These are phyloP conservation scores for Acanthamoeba sp. DNA, from an alignment of 208 protist genomes.

Conservation along the genomic window DNA sequence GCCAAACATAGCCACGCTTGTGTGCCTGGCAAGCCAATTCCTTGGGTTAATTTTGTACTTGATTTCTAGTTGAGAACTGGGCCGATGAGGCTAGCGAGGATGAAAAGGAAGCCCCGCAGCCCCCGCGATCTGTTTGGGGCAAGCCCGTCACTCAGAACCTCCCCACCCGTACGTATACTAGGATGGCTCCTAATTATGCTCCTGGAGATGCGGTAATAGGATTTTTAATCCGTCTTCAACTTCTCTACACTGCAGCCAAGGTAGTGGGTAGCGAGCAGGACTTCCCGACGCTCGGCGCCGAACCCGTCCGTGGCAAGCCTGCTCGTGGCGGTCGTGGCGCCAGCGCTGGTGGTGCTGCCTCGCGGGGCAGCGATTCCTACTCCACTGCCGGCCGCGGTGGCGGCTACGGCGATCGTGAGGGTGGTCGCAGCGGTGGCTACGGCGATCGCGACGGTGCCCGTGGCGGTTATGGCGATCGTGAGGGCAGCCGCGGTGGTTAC, in stretches of 20 bases:
- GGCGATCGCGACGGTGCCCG: not conserved
- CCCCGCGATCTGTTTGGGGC: slow-evolving; percentile 23
- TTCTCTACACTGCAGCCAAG: not conserved
- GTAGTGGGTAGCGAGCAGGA: slow-evolving; percentile 1
- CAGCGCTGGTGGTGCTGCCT: not conserved
- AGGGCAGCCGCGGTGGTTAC: not conserved
- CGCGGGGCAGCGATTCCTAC: not conserved
- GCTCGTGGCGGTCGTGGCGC: not conserved
- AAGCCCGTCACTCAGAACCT: not conserved
- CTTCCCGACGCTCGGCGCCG: slow-evolving; percentile 14
- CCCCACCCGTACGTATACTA: not conserved
- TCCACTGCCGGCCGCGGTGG: not conserved
- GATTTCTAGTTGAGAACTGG: not conserved
- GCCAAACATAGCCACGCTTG: no score
- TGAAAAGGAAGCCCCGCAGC: not conserved
- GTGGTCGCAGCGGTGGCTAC: not conserved
- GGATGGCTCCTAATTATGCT: no score
- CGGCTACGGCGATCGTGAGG: not conserved
- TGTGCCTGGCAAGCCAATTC: no score
- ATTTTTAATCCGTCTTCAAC: not conserved
- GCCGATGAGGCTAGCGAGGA: slow-evolving; percentile 10
- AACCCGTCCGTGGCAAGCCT: not conserved
- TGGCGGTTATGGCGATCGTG: not conserved
- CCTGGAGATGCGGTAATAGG: not conserved
- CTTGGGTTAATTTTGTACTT: not conserved